A percentile compares a stretch with the other conserved stretches of the same genome.
phyloP scores from a whole-genome alignment of 805 yeast genomes.

The Sugiyamaella mastotermitis region DNA sequence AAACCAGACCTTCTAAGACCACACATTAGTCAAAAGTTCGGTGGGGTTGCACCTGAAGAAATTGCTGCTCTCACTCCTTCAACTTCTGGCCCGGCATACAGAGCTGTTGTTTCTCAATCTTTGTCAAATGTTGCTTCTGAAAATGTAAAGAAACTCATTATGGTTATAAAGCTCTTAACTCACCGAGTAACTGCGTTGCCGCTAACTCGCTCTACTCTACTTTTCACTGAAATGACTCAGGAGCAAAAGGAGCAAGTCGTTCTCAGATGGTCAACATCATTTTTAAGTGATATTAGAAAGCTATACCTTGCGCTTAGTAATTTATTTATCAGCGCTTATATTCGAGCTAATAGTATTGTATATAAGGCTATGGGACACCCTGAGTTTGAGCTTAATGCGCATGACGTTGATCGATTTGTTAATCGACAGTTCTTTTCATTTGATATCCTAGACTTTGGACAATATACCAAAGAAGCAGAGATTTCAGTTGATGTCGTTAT shows the following conservation, averaged over 20 bases:
- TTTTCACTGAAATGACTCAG: constrained; percentile 23
- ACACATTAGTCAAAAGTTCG: constrained; percentile 5
- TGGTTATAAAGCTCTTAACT: constrained; percentile 19
- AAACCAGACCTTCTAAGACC: constrained; percentile 10
- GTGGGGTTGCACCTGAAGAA: constrained; percentile 7
- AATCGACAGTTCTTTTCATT: constrained; percentile 29
- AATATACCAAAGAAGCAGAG: constrained; percentile 10
- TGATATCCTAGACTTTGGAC: constrained; percentile 25
- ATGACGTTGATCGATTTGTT: constrained; percentile 27
- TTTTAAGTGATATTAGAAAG: constrained; percentile 32
- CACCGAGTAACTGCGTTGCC: constrained; percentile 20
- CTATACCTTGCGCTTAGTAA: constrained; percentile 31
- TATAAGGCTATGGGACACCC: constrained; percentile 37
- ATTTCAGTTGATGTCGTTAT: constrained; percentile 25
- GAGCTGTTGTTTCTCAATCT: constrained; percentile 1
- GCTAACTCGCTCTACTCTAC: constrained; percentile 19
- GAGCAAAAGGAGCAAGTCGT: constrained; percentile 32
- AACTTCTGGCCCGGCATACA: constrained; percentile 8
- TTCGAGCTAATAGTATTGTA: constrained; percentile 31
- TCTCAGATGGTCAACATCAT: constrained; percentile 38
- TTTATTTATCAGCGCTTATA: constrained; percentile 28
- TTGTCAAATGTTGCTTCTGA: constrained; percentile 1
- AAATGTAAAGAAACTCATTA: constrained; percentile 10
- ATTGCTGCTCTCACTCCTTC: constrained; percentile 14
- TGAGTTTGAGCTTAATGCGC: constrained; percentile 15